Base-by-base conservation (phyloP, 208 protist species). In the Trypanosoma mega region DNA sequence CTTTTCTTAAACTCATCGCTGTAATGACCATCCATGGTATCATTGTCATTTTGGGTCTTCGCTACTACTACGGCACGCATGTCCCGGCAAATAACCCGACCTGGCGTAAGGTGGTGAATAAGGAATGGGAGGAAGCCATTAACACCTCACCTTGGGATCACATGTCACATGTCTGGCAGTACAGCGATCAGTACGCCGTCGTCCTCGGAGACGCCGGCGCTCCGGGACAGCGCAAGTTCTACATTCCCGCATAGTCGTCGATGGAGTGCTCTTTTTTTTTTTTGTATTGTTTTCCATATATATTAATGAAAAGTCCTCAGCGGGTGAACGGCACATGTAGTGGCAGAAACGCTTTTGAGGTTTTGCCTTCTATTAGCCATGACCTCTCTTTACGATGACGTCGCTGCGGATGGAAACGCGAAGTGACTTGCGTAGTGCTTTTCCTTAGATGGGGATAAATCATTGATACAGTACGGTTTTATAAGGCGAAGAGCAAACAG, bases 51-150 rank as follows among this genome's bases (percentile, higher is more conserved):
- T 51, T 46, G 47, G 63, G 61, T 2, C 61, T 87, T 3, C 65
- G 78, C 50, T 91, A 90, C 76, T 93, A 85, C 74, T 93, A 91
- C 57, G 72, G 77, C 27, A 72, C 62, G 9, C 53, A 89, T 63
- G 62, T 91, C 64, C 87, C 87, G 14, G 82, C 87, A 26, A 89
- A 88, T 66, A 93, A 90, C 68, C 87, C 87, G 44, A 88, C 83
- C n/a, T 93, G 87, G 87, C 77, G 87, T 31, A 93, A 93, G 70
- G 75, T 80, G 5, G 80, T 93, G 65, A 93, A 93, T 74, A 93
- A 93, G 74, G 87, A 93, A 76, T 93, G 87, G 87, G 87, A 93
- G 77, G 87, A 93, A 76, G 87, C 87, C 21, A 93, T 93, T 63
- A 88, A 90, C 76, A 93, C 71, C 71, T 93, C 87, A 12, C 87